Conservation (phyloP, 805 yeast genomes). For the Hermanozyma aechmeae region DNA sequence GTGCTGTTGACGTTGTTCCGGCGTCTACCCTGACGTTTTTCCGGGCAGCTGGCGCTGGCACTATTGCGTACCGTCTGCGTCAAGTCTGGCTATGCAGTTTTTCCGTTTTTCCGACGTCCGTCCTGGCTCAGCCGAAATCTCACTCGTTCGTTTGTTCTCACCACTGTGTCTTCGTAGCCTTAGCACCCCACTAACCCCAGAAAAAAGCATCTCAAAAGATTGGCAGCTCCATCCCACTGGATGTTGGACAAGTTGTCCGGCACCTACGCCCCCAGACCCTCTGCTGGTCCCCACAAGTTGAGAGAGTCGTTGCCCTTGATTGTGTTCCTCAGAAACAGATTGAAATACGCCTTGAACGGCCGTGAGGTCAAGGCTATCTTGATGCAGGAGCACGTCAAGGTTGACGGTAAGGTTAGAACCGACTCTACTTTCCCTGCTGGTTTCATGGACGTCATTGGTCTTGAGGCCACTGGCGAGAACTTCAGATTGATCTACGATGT, state of each 20-base stretch:
- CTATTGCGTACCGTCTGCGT: too few species aligned
- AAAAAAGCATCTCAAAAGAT: conserved; percentile 98
- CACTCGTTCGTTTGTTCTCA: too few species aligned
- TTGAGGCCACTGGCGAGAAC: conserved; percentile 98
- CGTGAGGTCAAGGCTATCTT: conserved; percentile 97
- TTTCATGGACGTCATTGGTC: conserved; percentile 96
- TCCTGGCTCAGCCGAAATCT: too few species aligned
- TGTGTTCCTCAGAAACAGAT: conserved; percentile 96
- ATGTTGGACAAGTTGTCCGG: conserved; percentile 99
- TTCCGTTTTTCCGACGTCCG: too few species aligned
- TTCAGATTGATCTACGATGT: conserved; percentile 98
- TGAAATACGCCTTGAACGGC: conserved; percentile 98
- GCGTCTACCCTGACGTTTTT: too few species aligned
- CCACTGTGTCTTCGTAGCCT: not conserved
- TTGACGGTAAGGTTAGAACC: conserved; percentile 99
- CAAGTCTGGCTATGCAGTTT: too few species aligned
- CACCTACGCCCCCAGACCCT: conserved; percentile 98
- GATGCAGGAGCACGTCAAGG: conserved; percentile 97
- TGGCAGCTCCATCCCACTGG: conserved; percentile 99
- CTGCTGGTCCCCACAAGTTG: conserved; percentile 99
- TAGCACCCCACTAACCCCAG: conserved; percentile 33
- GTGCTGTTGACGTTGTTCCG: too few species aligned
- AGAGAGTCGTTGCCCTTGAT: conserved; percentile 97
- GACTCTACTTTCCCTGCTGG: conserved; percentile 99
- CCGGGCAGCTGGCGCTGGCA: too few species aligned